A percentile compares a stretch with the other conserved stretches of the same genome.
These are phyloP conservation scores for Coemansia aciculifera DNA, from an alignment of 192 early-diverging fungal genomes.

Conservation along the genomic window DNA sequence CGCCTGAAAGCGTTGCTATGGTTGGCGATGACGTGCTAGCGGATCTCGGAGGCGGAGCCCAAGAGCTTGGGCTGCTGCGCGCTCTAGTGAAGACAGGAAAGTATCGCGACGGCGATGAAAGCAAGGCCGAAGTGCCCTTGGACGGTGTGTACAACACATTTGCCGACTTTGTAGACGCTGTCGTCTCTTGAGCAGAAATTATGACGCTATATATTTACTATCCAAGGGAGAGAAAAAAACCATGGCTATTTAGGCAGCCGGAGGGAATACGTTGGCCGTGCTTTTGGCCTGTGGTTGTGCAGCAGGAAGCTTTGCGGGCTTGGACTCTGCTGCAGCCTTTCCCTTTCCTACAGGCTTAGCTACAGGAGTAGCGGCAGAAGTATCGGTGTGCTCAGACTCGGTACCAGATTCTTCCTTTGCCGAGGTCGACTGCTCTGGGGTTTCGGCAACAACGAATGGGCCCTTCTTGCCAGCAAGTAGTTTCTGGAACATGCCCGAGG, in stretches of 20 bases:
- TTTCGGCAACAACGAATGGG: conserved; percentile 6
- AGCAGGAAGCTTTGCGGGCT: background rate
- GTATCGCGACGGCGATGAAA: conserved; percentile 75
- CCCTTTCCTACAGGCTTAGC: background rate
- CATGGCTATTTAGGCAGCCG: background rate
- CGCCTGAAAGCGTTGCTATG: conserved; percentile 67
- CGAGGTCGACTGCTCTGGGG: background rate
- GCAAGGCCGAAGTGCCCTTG: conserved; percentile 44
- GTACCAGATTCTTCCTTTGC: background rate
- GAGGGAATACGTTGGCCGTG: conserved; percentile 1
- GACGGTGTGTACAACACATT: conserved; percentile 65
- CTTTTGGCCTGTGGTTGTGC: background rate
- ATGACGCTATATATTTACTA: background rate
- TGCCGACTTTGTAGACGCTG: conserved; percentile 63
- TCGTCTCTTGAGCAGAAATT: conserved; percentile 33
- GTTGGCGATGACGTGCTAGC: conserved; percentile 85
- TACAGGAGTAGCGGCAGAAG: background rate
- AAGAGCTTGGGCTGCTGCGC: conserved; percentile 68
- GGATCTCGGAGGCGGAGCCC: conserved; percentile 80
- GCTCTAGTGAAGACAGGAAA: conserved; percentile 78
- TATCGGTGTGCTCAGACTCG: conserved; percentile 6
- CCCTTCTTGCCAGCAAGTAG: conserved; percentile 38
- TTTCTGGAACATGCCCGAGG: conserved; percentile 53
- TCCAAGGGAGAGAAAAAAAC: background rate
- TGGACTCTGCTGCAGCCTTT: background rate